A percentile compares a stretch with the other conserved stretches of the same genome.
These are phyloP conservation scores for Tricholoma sp. DNA, from an alignment of 768 basidiomycete genomes.

Conservation along the genomic window DNA sequence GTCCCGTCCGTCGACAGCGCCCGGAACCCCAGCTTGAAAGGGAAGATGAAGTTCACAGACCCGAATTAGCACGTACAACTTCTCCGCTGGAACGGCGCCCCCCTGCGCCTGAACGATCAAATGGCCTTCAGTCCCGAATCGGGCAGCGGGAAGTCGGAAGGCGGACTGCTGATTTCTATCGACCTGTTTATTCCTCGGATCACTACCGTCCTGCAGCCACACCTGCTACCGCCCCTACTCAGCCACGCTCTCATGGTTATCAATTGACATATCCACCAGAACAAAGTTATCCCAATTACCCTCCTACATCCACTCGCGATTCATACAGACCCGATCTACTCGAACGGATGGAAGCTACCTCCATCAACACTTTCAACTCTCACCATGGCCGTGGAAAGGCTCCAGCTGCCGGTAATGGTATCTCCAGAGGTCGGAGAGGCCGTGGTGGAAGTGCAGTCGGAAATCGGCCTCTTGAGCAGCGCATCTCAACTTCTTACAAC, in stretches of 20 bases:
- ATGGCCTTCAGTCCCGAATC: constrained; percentile 12
- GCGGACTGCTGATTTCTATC: constrained; percentile 10
- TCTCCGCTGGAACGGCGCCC: constrained; percentile 11
- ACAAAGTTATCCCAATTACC: not conserved
- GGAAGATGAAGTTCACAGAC: not conserved
- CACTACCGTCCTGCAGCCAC: not conserved
- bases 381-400: not conserved
- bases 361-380: not conserved
- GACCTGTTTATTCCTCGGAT: constrained; percentile 9
- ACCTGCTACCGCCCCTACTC: not conserved
- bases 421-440: constrained; percentile 9
- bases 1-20: constrained; percentile 15
- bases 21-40: constrained; percentile 4
- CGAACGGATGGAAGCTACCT: constrained; percentile 3
- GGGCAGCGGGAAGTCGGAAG: constrained; percentile 2
- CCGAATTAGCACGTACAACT: not conserved
- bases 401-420: not conserved
- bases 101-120: constrained; percentile 15
- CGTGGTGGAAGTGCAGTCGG: constrained; percentile 13
- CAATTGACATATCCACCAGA: not conserved
- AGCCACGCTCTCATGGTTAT: not conserved
- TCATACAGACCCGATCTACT: not conserved
- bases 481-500: constrained; percentile 14
- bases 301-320: not conserved
- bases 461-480: constrained; percentile 18